Base-by-base conservation (phyloP, 2,329 filamentous ascomycete species). In the Beauveria varroae region DNA sequence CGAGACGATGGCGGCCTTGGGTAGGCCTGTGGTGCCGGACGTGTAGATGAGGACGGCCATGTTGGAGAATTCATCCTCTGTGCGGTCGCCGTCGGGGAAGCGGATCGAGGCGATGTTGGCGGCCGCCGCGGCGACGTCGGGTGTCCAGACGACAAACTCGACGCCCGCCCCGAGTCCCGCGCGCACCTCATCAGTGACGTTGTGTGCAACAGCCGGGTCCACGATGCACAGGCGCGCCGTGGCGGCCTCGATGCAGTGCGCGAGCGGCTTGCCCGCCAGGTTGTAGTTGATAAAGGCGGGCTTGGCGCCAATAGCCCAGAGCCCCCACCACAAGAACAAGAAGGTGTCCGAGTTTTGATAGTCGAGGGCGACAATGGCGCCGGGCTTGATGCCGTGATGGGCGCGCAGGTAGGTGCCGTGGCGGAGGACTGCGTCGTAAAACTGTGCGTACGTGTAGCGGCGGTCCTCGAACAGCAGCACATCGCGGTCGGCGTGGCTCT, bases 281-380 rank as follows among this genome's bases (percentile, higher is more conserved):
- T 95, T 95, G 74, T 93, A 93, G 74, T 96, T 96, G 75, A 96
- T 88, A 67, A 95, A 91, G 0, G 91, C 91, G 0, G 91, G 91
- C 61, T 86, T 86, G 0, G 89, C 91, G 12, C 92, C 92, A 62
- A 96, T 85, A 34, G 87, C 85, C 91, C 91, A 96, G 37, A 96
- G 74, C 0, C 87, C 91, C 60, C 93, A 78, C 80, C 87, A 84
- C 9, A 96, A 64, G 70, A 93, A 90, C 30, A 93, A 69, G 68
- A 91, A 93, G 3, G 82, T 81, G n/a, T 91, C 86, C 46, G 86
- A 90, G 71, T 96, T 96, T 74, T 89, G 87, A 66, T 90, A 89
- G 72, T 95, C 82, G 67, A 96, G 80, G 9, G 90, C 91, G 20
- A 96, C 88, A 40, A 96, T 85, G 57, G 96, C 90, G 50, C 83